Evolutionary conservation across 129 eudicot species (phyloP).

Genomic region (Artemisia tridentata): DNA sequence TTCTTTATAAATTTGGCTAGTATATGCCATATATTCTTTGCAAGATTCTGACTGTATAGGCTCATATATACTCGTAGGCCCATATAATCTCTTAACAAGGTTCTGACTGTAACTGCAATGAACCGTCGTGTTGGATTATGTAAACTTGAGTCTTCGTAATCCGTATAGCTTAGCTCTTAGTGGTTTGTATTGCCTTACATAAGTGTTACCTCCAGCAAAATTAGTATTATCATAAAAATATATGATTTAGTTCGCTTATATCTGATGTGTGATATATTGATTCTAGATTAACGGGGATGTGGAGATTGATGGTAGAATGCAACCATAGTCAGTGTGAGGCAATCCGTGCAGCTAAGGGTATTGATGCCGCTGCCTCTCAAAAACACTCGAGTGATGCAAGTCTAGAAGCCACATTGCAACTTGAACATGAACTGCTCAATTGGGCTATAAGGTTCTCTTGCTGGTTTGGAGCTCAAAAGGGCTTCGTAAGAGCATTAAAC

Average conservation of each 20-base stretch:
- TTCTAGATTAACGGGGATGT: constrained; percentile 69
- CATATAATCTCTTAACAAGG: not conserved
- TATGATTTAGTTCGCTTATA: constrained; percentile 17
- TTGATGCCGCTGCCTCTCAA: constrained; percentile 66
- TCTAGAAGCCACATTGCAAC: constrained; percentile 79
- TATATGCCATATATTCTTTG: no score
- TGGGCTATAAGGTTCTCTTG: constrained; percentile 80
- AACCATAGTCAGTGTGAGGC: constrained; percentile 78
- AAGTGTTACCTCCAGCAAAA: not conserved
- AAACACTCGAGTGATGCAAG: constrained; percentile 59
- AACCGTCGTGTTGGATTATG: not conserved
- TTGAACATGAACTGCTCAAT: constrained; percentile 72
- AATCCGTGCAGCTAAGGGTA: constrained; percentile 58
- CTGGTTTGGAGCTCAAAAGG: constrained; percentile 86
- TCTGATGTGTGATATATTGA: constrained; percentile 10
- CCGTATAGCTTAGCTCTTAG: constrained; percentile 1
- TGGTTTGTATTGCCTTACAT: not conserved
- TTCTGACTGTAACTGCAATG: no score
- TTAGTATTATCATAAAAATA: not conserved
- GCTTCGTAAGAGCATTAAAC: constrained; percentile 64
- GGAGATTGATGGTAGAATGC: constrained; percentile 86
- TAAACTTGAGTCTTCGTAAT: not conserved
- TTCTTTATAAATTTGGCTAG: no score
- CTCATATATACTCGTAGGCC: not conserved
- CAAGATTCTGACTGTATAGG: no score